phyloP scores from a whole-genome alignment of 805 yeast genomes.

The Teunomyces kruisii region DNA sequence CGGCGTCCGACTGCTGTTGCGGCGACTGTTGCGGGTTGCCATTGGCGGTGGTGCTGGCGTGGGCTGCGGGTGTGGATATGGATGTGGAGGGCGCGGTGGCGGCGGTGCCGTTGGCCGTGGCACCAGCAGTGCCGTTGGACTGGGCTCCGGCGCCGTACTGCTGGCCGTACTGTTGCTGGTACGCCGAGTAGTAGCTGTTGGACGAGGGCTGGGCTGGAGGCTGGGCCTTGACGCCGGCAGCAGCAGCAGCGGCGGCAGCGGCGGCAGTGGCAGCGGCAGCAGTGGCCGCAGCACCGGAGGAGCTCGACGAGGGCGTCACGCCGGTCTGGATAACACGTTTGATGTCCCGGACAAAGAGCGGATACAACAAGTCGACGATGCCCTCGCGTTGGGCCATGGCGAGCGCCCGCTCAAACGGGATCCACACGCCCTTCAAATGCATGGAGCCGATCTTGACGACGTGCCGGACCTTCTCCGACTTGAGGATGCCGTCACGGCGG shows the following conservation, averaged over 20 bases:
- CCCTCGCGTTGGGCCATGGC: constrained; percentile 82
- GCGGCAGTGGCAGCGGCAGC: constrained; percentile 14
- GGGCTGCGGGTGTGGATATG: not conserved
- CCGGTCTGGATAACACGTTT: constrained; percentile 52
- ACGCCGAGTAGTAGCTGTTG: constrained; percentile 2
- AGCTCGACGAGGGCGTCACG: constrained; percentile 32
- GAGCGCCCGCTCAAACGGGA: constrained; percentile 79
- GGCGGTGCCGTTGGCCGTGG: too few relatives aligned
- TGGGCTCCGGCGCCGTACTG: constrained; percentile 3
- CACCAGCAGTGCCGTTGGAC: not conserved
- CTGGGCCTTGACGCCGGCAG: constrained; percentile 12
- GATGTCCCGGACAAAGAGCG: constrained; percentile 61
- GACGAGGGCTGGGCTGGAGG: constrained; percentile 12
- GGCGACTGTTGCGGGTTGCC: constrained; percentile 13
- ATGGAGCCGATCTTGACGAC: constrained; percentile 85
- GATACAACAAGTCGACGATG: constrained; percentile 36
- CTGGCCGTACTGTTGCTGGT: constrained; percentile 5
- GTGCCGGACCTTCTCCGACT: constrained; percentile 72
- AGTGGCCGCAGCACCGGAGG: constrained; percentile 14
- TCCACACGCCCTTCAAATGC: constrained; percentile 91
- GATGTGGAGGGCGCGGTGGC: too few relatives aligned
- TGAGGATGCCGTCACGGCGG: constrained; percentile 78
- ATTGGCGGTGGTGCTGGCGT: constrained; percentile 1
- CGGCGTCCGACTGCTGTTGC: constrained; percentile 8
- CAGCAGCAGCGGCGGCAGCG: constrained; percentile 13